Base-by-base conservation (phyloP, 768 basidiomycete species). In the Serpula lacrymans region DNA sequence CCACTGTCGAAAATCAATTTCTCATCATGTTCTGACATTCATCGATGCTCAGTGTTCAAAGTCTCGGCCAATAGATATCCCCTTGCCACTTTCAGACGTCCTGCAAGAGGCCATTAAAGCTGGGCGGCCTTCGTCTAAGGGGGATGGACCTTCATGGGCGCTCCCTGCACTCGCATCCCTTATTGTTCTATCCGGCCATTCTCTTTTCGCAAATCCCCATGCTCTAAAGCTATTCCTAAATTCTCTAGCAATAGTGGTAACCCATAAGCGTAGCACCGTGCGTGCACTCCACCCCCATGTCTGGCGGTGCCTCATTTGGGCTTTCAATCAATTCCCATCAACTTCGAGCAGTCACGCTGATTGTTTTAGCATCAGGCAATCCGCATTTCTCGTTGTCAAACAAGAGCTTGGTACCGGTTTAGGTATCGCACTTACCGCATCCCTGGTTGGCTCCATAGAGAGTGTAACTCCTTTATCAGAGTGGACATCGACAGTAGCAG, bases 251-350 rank as follows among this genome's bases (percentile, higher is more conserved):
- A 46, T 54, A 21, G 45, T 69, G 3, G 49, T 60, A 1, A 50
- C 36, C 3, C 67, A 74, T 44, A 60, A 62, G 34, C 54, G 60
- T n/a, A 50, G 55, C 9, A 37, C 56, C 5, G 58, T 74, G 9
- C 63, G 61, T 10, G 52, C 59, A 13, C 57, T 77, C 6, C 67
- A 71, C 30, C 53, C 69, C 1, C 67, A 67, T 25, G 56, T 74
- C 16, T 84, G 80, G 80, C 66, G 62, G 37, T 68, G 73, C 37
- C 60, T 82, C 20, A 57, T 82, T 16, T 82, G 81, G 80, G 69
- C 72, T 2, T 80, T 74, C 43, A 58, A 68, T 14, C 67, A 65
- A 13, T 50, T 80, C 33, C 63, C 66, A 31, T 14, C 42, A 32
- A 26, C 18, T 24, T 16, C 47, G 10, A 51, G 48, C 12, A 40